Conservation (phyloP, 176 grass and related monocot genomes). For the Phyllostachys edulis region DNA sequence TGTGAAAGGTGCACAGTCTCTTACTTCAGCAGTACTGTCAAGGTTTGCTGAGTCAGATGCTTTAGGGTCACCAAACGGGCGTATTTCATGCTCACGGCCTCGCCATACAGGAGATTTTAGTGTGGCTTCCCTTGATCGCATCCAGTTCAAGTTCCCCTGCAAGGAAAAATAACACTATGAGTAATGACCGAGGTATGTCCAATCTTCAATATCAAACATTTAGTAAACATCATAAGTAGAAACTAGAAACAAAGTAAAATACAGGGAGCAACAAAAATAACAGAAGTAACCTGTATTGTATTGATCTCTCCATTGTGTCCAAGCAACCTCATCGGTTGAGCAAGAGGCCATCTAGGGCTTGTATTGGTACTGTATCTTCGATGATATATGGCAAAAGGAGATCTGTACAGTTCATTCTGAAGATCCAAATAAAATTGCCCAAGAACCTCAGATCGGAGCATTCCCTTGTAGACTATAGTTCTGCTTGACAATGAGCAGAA, state of each 20-base stretch:
- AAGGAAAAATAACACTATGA: constrained; percentile 37
- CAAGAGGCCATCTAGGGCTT: constrained; percentile 97
- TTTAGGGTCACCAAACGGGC: constrained; percentile 85
- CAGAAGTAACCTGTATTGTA: constrained; percentile 87
- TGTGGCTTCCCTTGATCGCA: constrained; percentile 94
- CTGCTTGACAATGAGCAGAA: constrained; percentile 90
- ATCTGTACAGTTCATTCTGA: constrained; percentile 77
- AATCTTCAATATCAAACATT: constrained; percentile 38
- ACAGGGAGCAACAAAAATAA: constrained; percentile 6
- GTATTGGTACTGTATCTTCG: constrained; percentile 99
- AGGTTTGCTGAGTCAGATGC: constrained; percentile 99
- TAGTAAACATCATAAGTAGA: not conserved
- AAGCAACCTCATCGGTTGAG: constrained; percentile 97
- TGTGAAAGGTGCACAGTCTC: constrained; percentile 20
- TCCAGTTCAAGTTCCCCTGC: constrained; percentile 99
- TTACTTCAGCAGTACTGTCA: constrained; percentile 95
- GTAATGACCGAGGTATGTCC: constrained; percentile 11
- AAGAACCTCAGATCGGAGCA: constrained; percentile 96
- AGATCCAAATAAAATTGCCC: constrained; percentile 97
- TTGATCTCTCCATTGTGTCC: constrained; percentile 99
- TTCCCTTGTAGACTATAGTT: constrained; percentile 98
- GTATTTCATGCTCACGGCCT: constrained; percentile 89
- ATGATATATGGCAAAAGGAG: constrained; percentile 97
- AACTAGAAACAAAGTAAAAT: constrained; percentile 15
- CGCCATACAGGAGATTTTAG: constrained; percentile 92